Evolutionary conservation across 257 asterid species (phyloP), one percentile per base, ranked within the genome.

Genomic region (Solanum etuberosum): DNA sequence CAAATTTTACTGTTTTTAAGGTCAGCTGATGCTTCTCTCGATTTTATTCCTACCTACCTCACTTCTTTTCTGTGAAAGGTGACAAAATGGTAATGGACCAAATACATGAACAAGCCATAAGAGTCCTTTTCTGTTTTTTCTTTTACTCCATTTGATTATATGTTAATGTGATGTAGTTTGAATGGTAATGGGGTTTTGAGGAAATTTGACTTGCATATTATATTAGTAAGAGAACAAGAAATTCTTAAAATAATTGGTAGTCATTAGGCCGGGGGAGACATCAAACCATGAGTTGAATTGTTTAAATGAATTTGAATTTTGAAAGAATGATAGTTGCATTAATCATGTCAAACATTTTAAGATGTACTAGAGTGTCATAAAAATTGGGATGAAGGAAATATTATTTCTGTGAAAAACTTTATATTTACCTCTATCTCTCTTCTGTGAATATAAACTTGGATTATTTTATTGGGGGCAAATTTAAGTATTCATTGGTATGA

Each of bases 1-100:
- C 95, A 85, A 97, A 97, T 86, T 94, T 97, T 90, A 74, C 93
- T 88, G 81, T 94, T 89, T 93, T 89, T 87, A 93, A 95, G 98
- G 98, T 97, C 90, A 87, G 80, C 42, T 48, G 43, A 29, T 31
- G 43, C 40, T 46, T 80, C 85, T 80, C 20, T 29, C 29, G 29
- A 46, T 48, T 48, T 48, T 20, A 46, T 46, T 48, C 63, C 85
- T 38, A 9, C 67, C 67, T 80, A 21, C 67, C 27, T 78, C 29
- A 48, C 27, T 48, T 51, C 10, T 29, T 27, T 80, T 80, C 67
- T 80, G 34, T 80, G 65, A 42, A 51, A 77, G 84, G 21, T 77
- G 83, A 40, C 23, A 13, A n/a, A 77, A 42, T 77, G 84, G 38
- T 77, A 27, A 25, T 4, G 23, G 61, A 25, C 20, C 37, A 76